Evolutionary conservation across 2,329 filamentous ascomycete species (phyloP).

Genomic region (Penicillium sp.): DNA sequence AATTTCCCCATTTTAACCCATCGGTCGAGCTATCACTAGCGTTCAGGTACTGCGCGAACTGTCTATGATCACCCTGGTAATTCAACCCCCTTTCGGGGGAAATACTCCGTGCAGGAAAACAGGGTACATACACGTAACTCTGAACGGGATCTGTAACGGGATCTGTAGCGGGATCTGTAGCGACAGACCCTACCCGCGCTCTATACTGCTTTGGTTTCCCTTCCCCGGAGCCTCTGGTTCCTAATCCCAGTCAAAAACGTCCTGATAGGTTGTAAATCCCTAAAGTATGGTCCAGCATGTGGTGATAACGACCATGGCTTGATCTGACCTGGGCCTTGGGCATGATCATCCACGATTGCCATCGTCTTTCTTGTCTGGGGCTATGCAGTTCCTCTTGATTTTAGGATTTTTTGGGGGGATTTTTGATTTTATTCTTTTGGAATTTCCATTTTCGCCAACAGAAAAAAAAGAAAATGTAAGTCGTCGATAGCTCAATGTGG

Average conservation of each 20-base stretch:
- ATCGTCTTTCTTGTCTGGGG: neutral
- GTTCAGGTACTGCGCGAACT: slow-evolving; percentile 2
- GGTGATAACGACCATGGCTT: neutral
- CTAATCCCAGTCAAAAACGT: neutral
- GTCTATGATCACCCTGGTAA: neutral
- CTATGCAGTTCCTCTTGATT: neutral
- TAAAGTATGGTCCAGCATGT: neutral
- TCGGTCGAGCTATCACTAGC: slow-evolving; percentile 1
- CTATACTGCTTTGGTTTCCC: slow-evolving; percentile 5
- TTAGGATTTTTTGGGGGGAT: neutral
- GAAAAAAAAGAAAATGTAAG: neutral
- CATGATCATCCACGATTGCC: neutral
- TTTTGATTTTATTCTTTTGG: neutral
- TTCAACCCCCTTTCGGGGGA: neutral
- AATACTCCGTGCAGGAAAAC: neutral
- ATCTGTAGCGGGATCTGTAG: too few species aligned
- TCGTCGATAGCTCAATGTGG: neutral
- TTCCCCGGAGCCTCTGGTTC: slow-evolving; percentile 7
- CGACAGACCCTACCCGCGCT: neutral
- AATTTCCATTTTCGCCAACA: neutral
- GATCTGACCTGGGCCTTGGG: neutral
- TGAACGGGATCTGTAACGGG: neutral
- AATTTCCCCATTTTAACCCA: neutral
- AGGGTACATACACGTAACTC: neutral
- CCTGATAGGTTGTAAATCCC: neutral